Conservation (phyloP, 1,284 basidiomycete genomes). For the Schizopora paradoxa region DNA sequence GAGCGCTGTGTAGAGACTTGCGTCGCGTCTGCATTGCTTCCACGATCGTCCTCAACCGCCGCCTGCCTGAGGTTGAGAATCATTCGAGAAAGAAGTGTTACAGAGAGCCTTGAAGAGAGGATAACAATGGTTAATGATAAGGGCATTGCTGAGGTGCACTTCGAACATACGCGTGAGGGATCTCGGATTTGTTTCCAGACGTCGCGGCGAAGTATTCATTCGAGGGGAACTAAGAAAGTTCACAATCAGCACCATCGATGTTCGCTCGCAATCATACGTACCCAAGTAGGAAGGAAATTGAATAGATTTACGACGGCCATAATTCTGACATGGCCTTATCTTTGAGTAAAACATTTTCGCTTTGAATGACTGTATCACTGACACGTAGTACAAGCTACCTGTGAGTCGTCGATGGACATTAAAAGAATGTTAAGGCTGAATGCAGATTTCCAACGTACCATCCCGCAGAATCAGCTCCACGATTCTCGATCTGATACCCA, state of each 20-base stretch:
- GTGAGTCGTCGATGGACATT: too few species aligned
- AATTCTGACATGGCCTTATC: not conserved
- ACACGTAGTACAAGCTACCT: slow-evolving; percentile 14
- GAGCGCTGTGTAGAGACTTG: too few species aligned
- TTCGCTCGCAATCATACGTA: too few species aligned
- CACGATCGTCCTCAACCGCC: too few species aligned
- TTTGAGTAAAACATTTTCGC: not conserved
- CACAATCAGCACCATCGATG: too few species aligned
- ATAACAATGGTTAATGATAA: not conserved
- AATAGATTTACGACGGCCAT: slow-evolving; percentile 12
- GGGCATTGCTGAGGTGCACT: not conserved
- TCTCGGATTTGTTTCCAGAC: slow-evolving; percentile 14
- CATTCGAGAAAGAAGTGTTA: slow-evolving; percentile 13
- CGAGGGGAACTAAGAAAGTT: too few species aligned
- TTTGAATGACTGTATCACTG: not conserved
- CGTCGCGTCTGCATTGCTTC: too few species aligned
- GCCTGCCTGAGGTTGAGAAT: slow-evolving; percentile 9
- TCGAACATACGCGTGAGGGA: slow-evolving; percentile 13
- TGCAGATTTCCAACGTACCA: slow-evolving; percentile 6
- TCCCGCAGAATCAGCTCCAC: slow-evolving; percentile 9
- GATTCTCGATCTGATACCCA: slow-evolving; percentile 6
- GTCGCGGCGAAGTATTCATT: slow-evolving; percentile 12
- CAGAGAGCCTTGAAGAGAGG: slow-evolving; percentile 1
- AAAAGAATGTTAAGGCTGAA: not conserved
- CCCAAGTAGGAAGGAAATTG: slow-evolving; percentile 12